Evolutionary conservation across 2,329 filamentous ascomycete genomes (phyloP), one percentile per base, ranked within the genome.

Genomic region (Arthrobotrys megalospora): DNA sequence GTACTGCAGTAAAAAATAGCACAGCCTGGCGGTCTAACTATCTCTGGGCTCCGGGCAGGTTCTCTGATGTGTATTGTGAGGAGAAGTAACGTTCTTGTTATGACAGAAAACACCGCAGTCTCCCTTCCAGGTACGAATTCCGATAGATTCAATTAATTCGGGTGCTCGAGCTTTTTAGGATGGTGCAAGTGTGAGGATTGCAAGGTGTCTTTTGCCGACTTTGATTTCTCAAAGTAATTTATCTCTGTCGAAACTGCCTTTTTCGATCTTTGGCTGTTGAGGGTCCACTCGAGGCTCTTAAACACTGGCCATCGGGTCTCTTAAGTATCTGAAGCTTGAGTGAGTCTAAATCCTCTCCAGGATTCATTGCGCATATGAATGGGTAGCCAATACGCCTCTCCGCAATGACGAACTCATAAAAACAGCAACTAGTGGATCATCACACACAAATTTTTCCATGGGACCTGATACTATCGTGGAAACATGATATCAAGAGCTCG

Each of bases 321-420:
- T 77, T 77, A 77, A 71, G 73, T 77, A 77, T 66, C 32, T 41
- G 66, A 66, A 67, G 36, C 52, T 36, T 50, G 60, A 77, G 64
- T 77, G 66, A 77, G 66, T 77, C 66, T 63, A 76, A 65, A 53
- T 41, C 55, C 60, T 65, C 60, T 19, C 50, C 50, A 77, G 73
- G 73, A 77, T 77, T 68, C 60, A 66, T 47, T 47, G 28, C 34
- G 28, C 41, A 60, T 12, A 71, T 8, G 66, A 52, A 66, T 62
- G 66, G 19, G 52, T 41, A 50, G 60, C 60, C 43, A 67, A 66
- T 71, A 43, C 67, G 73, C 65, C 65, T 65, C 65, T 62, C 66
- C 50, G 38, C 34, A 71, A 58, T 60, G 36, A 50, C 52, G 67
- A 60, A 62, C 65, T 65, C 50, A 43, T 60, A 43, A 34, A 65